Percentiles rank a stretch among this genome's conserved stretches.
phyloP scores from a whole-genome alignment of 768 basidiomycete genomes.

The Polyporus arcularius region DNA sequence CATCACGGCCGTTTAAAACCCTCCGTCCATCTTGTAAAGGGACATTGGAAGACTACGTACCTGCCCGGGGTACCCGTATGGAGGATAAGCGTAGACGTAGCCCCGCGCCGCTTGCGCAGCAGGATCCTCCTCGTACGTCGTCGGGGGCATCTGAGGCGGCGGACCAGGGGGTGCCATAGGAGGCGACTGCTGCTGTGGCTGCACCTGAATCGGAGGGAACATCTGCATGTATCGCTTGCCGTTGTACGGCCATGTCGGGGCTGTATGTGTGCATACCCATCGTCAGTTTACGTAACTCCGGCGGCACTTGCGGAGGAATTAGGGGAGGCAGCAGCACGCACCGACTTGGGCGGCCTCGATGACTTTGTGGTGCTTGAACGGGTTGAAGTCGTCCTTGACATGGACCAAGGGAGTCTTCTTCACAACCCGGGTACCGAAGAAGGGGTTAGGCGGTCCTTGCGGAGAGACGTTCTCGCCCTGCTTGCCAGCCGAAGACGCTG shows the following conservation, averaged over 20 bases:
- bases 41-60: conserved; percentile 40
- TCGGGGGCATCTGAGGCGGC: conserved; percentile 69
- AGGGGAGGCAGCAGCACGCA: conserved; percentile 41
- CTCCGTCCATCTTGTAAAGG: neutral
- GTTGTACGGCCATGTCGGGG: conserved; percentile 81
- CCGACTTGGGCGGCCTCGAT: conserved; percentile 72
- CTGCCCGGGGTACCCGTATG: conserved; percentile 76
- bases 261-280: conserved; percentile 38
- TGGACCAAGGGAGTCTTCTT: conserved; percentile 77
- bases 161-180: conserved; percentile 70
- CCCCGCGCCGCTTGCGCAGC: conserved; percentile 57
- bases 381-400: conserved; percentile 96
- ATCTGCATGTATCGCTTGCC: conserved; percentile 84
- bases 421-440: conserved; percentile 80
- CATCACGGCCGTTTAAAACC: conserved; percentile 1
- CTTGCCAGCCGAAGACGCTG: conserved; percentile 59
- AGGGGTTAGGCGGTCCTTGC: conserved; percentile 69
- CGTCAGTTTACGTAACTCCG: neutral
- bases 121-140: conserved; percentile 78
- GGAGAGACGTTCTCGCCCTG: conserved; percentile 40
- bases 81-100: conserved; percentile 74
- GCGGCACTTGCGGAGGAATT: neutral
- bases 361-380: conserved; percentile 87
- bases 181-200: conserved; percentile 62
- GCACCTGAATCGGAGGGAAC: conserved; percentile 66